Percentiles rank a stretch among this genome's conserved stretches.
phyloP scores from a whole-genome alignment of 345 rosid genomes.

The Noccaea bulbosa region DNA sequence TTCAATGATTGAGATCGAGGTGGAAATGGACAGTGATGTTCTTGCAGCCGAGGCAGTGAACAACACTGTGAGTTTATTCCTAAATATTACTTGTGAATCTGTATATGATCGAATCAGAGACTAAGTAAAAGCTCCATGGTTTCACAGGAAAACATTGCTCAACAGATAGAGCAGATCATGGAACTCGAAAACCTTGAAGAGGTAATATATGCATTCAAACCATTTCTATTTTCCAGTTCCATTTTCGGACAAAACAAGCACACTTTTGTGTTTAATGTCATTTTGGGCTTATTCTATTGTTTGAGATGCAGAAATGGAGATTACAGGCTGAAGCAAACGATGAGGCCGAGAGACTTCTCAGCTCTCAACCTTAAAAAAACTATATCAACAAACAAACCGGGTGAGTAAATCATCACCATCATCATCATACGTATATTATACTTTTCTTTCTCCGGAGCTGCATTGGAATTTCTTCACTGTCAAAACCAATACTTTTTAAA shows the following conservation, averaged over 20 bases:
- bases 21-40: slow-evolving; percentile 93
- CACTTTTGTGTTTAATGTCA: neutral
- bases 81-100: slow-evolving; percentile 8
- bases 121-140: neutral
- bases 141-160: slow-evolving; percentile 74
- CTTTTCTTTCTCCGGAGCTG: slow-evolving; percentile 27
- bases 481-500: neutral
- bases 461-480: slow-evolving; percentile 14
- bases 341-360: slow-evolving; percentile 89
- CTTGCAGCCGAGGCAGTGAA: slow-evolving; percentile 90
- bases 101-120: too few relatives aligned
- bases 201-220: slow-evolving; percentile 45
- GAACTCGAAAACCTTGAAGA: slow-evolving; percentile 97
- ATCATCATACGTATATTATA: neutral
- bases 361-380: slow-evolving; percentile 53
- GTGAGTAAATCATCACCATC: slow-evolving; percentile 28
- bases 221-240: slow-evolving; percentile 2
- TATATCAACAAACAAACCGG: slow-evolving; percentile 31
- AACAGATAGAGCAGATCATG: slow-evolving; percentile 88
- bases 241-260: neutral
- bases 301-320: slow-evolving; percentile 73
- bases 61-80: slow-evolving; percentile 62
- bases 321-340: slow-evolving; percentile 94
- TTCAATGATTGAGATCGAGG: slow-evolving; percentile 98
- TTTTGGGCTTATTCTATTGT: neutral